Evolutionary conservation across 495 filamentous ascomycete genomes (phyloP).

Genomic region (Aspergillus heteromorphus): DNA sequence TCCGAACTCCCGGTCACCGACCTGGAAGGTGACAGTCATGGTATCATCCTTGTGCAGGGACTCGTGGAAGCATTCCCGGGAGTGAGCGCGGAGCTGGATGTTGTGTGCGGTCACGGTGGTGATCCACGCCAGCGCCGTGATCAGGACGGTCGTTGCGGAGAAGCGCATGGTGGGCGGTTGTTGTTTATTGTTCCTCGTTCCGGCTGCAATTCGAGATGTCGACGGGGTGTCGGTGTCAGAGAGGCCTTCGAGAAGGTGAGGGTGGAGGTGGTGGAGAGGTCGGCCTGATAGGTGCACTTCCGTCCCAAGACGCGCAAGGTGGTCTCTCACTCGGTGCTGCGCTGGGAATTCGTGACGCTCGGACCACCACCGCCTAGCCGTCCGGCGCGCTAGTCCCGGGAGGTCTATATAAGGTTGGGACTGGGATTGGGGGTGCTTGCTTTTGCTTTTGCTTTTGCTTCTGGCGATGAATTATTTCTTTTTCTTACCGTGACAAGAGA

Average conservation of each 20-base stretch:
- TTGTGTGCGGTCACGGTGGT: constrained; percentile 72
- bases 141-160: constrained; percentile 46
- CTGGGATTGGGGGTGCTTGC: not conserved
- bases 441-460: too few relatives aligned
- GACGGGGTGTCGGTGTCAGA: not conserved
- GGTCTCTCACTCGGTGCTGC: constrained; percentile 23
- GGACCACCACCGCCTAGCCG: constrained; percentile 26
- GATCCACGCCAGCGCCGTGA: constrained; percentile 62
- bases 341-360: constrained; percentile 33
- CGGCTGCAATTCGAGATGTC: not conserved
- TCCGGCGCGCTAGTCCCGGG: not conserved
- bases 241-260: constrained; percentile 5
- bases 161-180: constrained; percentile 47
- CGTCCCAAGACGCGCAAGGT: constrained; percentile 31
- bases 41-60: constrained; percentile 84
- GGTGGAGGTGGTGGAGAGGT: constrained; percentile 5
- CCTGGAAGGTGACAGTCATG: constrained; percentile 98
- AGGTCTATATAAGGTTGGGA: not conserved
- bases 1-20: constrained; percentile 94
- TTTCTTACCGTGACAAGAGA: too few relatives aligned
- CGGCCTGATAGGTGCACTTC: constrained; percentile 9
- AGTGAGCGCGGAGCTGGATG: constrained; percentile 87
- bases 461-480: too few relatives aligned
- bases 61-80: constrained; percentile 97
- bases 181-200: not conserved